Evolutionary conservation across 768 basidiomycete species (phyloP), one percentile per base, ranked within the genome.

Genomic region (Hirschioporus abietinus): DNA sequence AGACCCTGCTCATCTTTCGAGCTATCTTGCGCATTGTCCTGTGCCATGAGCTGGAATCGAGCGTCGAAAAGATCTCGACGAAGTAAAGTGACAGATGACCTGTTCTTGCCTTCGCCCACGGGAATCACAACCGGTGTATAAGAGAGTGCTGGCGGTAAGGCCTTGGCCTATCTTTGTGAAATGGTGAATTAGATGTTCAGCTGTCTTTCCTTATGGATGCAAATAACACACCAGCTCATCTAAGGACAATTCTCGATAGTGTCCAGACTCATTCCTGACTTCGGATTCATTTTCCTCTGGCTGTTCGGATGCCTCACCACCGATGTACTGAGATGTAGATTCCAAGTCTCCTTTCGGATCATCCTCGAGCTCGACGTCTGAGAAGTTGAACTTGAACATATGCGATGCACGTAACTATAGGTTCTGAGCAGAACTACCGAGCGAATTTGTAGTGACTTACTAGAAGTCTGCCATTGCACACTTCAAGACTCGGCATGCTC

Each of bases 61-160:
- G 92, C 96, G 76, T 99, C 96, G 72, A 94, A 98, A 6, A 99
- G 81, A 76, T 99, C 96, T 66, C 96, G 83, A 17, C 95, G 87
- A 3, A 87, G 78, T 27, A 99, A 78, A 0, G 73, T 70, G 0
- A 79, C 60, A 7, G 58, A 26, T n/a, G 61, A 35, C 7, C 20
- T 15, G n/a, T 64, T 23, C n/a, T 34, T 15, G 6, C 60, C 60
- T 25, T 61, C 30, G 0, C 76, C 69, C 5, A 85, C 76, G 1
- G 86, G 84, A 4, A 91, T 76, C 2, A 76, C 72, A 17, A 95
- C 70, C 1, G 91, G 88, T 0, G 96, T 94, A 74, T 90, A 95
- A 0, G 93, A 94, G 69, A 98, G 87, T 12, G 83, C 76, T 1
- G 83, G 78, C 0, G 95, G 95, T 6, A 96, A 81, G 4, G 80